Base-by-base conservation (phyloP, 2,329 filamentous ascomycete species). In the Ophiosphaerella narmari region DNA sequence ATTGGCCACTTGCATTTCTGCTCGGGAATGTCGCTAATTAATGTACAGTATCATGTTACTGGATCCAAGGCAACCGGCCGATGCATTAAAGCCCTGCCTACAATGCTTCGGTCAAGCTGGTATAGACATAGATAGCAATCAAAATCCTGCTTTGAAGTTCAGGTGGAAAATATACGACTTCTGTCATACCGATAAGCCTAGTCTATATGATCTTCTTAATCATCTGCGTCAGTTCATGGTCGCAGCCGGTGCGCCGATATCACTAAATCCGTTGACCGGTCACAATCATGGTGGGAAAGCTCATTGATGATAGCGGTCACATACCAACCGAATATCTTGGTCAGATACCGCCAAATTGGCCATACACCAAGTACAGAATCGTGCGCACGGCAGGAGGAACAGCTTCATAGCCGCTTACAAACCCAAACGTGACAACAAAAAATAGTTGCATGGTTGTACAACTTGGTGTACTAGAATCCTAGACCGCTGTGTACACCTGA, bases 321-420 rank as follows among this genome's bases (percentile, higher is more conserved):
- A 23, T 49, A 4, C 54, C 51, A n/a, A 41, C 52, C 8, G 13
- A 48, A 18, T 53, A 52, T 21, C 41, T 56, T 12, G 18, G 48
- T 3, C 55, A 60, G 33, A 4, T 56, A 5, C 55, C 52, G 5
- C 4, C 16, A 11, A 16, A 42, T 23, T 57, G 57, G 57, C 54
- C 57, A 5, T 59, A 59, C 18, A 54, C 54, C 9, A 14, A 7
- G 4, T 52, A 52, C 14, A 48, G 37, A 21, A 33, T 41, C 6
- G 42, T 29, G 2, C 16, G 45, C 5, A 43, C 9, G 18, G 13
- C 34, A 1, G 29, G 34, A 9, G n/a, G 16, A 12, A 45, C 21
- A 26, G 43, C 50, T 7, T 49, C 39, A 2, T 48, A 23, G 13
- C 29, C 50, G 4, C 24, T 59, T 9, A 21, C 36, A n/a, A n/a